Evolutionary conservation across 805 yeast genomes (phyloP).

Genomic region (Spencermartinsiella europaea): DNA sequence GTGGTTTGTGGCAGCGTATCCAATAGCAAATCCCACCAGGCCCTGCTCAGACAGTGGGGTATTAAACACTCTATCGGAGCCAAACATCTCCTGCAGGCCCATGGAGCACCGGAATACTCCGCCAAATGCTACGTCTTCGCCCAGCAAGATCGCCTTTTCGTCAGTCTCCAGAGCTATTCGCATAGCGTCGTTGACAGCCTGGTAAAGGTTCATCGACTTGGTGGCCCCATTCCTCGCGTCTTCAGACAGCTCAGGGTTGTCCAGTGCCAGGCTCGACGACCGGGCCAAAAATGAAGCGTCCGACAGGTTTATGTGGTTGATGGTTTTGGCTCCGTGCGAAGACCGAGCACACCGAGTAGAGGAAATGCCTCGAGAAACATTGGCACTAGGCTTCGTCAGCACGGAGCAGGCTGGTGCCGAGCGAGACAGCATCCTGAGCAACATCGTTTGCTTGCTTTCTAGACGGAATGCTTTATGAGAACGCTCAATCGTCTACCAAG

Average conservation of each 20-base stretch:
- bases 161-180: conserved; percentile 86
- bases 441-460: no score
- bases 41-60: conserved; percentile 97
- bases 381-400: no score
- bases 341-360: neutral
- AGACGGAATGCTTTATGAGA: no score
- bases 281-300: conserved; percentile 27
- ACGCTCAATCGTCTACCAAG: no score
- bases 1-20: conserved; percentile 82
- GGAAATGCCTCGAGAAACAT: neutral
- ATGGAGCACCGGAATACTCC: conserved; percentile 93
- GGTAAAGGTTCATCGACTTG: conserved; percentile 29
- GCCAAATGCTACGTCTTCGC: conserved; percentile 95
- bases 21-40: conserved; percentile 80
- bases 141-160: conserved; percentile 81
- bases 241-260: conserved; percentile 20
- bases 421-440: no score
- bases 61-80: conserved; percentile 79
- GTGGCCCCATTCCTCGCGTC: conserved; percentile 19
- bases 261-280: conserved; percentile 17
- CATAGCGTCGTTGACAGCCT: conserved; percentile 86
- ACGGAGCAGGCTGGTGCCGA: no score
- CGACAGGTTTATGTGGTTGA: conserved; percentile 22
- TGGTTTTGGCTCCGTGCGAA: conserved; percentile 7
- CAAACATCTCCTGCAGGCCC: conserved; percentile 84